A percentile compares a stretch with the other conserved stretches of the same genome.
These are phyloP conservation scores for Hygrophila difformis DNA, from an alignment of 257 asterid species.

Conservation along the genomic window DNA sequence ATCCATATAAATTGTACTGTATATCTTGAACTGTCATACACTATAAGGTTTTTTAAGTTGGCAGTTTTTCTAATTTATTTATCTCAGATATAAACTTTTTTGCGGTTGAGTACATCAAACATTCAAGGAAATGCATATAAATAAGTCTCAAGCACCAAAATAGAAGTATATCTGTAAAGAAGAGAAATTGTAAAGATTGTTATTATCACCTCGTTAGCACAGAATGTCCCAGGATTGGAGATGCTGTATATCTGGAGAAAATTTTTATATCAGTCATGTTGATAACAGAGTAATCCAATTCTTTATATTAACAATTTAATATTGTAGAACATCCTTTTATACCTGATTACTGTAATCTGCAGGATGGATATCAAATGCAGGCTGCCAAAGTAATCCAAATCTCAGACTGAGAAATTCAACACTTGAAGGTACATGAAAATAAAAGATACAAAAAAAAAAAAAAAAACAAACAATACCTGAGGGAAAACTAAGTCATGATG, in stretches of 20 bases:
- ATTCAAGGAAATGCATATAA: too few relatives aligned
- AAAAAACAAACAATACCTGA: constrained; percentile 37
- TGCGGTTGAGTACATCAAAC: too few relatives aligned
- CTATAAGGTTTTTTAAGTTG: too few relatives aligned
- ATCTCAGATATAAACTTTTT: too few relatives aligned
- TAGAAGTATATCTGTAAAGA: too few relatives aligned
- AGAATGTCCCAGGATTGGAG: constrained; percentile 82
- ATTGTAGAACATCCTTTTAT: constrained; percentile 15
- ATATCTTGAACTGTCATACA: too few relatives aligned
- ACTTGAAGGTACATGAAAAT: constrained; percentile 5
- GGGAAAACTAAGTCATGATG: constrained; percentile 93
- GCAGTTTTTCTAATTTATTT: too few relatives aligned
- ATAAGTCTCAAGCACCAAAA: too few relatives aligned
- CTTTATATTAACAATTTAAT: background rate
- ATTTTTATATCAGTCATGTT: constrained; percentile 7
- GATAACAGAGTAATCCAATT: background rate
- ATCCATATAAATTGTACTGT: too few relatives aligned
- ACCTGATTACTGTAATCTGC: constrained; percentile 64
- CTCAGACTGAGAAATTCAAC: constrained; percentile 10
- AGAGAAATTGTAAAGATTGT: constrained; percentile 17
- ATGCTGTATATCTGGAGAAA: constrained; percentile 55
- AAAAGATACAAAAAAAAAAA: background rate
- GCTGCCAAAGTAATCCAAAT: constrained; percentile 45
- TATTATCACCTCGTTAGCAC: constrained; percentile 62
- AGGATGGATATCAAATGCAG: constrained; percentile 60